Base-by-base conservation (phyloP, 129 eudicot species). In the Arctium lappa region DNA sequence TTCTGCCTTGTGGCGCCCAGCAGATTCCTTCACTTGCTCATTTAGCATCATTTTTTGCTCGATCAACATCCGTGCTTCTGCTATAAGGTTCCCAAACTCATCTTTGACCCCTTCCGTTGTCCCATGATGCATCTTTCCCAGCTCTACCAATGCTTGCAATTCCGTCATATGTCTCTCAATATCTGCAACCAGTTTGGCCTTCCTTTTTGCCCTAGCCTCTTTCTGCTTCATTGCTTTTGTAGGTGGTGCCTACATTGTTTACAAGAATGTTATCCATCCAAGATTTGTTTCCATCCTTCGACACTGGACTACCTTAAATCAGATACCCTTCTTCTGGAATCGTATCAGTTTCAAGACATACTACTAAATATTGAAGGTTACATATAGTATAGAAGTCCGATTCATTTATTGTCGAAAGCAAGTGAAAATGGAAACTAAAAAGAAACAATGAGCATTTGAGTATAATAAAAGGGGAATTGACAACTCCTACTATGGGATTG, bases 191-290 rank as follows among this genome's bases (percentile, higher is more conserved):
- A 31, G 29, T 71, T 71, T 13, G 75, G 75, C 75, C 75, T 34
- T 71, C 75, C 10, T 71, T n/a, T 71, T 71, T 3, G 0, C 75
- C 42, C 75, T 71, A 3, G 75, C 75, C 31, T 71, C 75, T 70
- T 70, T 70, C 74, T 70, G 74, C 42, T 70, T 70, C 74, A 70
- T 70, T 32, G 74, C 75, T 71, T 15, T 71, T n/a, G 75, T 71
- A 11, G 75, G 75, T 11, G 75, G 75, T 13, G n/a, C 29, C 75
- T 70, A 33, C 74, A 70, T 2, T 33, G 42, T 70, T 3, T 27
- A 68, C 6, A 69, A 69, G 37, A 13, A 69, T 53, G 63, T 53
- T 16, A 53, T 1, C 11, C 10, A 8, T 42, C 10, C n/a, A 42
- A 42, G 50, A 42, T 42, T 50, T 13, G 6, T 50, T 50, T n/a